Evolutionary conservation across 257 asterid genomes (phyloP).

Genomic region (Solanum ahanhuiri): DNA sequence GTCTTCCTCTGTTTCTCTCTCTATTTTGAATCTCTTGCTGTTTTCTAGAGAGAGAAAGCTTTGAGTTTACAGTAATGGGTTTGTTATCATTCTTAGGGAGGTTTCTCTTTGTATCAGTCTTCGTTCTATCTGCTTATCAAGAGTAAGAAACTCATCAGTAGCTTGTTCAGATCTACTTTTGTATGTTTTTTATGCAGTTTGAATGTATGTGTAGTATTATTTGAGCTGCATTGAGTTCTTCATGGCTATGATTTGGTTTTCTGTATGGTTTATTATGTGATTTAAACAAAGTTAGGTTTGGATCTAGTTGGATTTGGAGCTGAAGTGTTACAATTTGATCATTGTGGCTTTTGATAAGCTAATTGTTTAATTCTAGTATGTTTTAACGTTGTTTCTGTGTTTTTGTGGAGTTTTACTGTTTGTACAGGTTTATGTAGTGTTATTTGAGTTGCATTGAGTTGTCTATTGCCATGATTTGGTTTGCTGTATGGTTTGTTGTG

Average conservation of each 20-base stretch:
- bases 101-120: slow-evolving; percentile 80
- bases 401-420: background rate
- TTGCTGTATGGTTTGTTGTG: background rate
- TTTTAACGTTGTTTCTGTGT: background rate
- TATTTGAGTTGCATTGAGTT: background rate
- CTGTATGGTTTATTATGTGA: background rate
- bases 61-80: slow-evolving; percentile 38
- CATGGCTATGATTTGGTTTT: background rate
- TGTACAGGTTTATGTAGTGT: background rate
- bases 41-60: slow-evolving; percentile 13
- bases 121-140: slow-evolving; percentile 86
- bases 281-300: background rate
- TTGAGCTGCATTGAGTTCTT: background rate
- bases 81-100: slow-evolving; percentile 74
- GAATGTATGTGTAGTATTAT: background rate
- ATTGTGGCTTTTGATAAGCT: background rate
- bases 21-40: slow-evolving; percentile 14
- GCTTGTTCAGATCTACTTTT: slow-evolving; percentile 37
- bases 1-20: slow-evolving; percentile 6
- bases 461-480: background rate
- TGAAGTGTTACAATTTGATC: background rate
- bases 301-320: background rate
- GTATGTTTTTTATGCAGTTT: background rate
- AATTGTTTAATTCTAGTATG: background rate
- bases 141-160: slow-evolving; percentile 43